Conservation (phyloP, 139 green algal genomes). For the Auxenochlorella pyrenoidosa region DNA sequence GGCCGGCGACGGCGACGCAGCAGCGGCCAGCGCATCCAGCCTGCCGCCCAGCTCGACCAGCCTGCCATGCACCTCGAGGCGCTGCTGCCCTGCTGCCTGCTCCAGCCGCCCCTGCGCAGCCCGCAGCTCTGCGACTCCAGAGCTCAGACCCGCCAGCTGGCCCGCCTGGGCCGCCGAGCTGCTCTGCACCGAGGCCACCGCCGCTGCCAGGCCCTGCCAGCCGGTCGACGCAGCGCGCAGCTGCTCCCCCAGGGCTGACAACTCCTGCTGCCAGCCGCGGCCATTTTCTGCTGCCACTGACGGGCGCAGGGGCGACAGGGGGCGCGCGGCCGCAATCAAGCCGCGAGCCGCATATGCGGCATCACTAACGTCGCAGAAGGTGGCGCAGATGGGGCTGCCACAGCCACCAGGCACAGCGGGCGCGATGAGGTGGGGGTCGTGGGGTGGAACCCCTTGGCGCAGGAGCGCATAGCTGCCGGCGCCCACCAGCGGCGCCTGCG, state of each 20-base stretch:
- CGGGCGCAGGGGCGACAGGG: background rate
- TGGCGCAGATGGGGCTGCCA: background rate
- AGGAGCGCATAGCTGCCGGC: slow-evolving; percentile 3
- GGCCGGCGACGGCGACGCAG: background rate
- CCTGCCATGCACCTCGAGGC: slow-evolving; percentile 32
- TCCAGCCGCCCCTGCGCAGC: slow-evolving; percentile 42
- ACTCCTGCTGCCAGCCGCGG: background rate
- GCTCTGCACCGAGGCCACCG: background rate
- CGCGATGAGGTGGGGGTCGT: slow-evolving; percentile 28
- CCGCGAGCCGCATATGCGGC: background rate
- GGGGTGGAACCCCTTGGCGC: background rate
- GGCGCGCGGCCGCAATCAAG: background rate
- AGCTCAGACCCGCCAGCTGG: slow-evolving; percentile 63
- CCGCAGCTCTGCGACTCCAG: slow-evolving; percentile 44
- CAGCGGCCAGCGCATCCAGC: background rate
- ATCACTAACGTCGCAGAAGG: no score
- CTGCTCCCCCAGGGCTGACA: background rate
- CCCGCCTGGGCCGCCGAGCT: slow-evolving; percentile 46
- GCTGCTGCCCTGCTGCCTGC: background rate
- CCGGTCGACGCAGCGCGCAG: background rate
- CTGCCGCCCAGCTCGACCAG: slow-evolving; percentile 33
- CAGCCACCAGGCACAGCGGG: background rate
- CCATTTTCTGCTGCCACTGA: background rate
- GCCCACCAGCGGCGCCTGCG: background rate
- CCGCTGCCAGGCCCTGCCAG: background rate